These are phyloP conservation scores for Flaveria robusta DNA, from an alignment of 129 eudicot genomes.

Conservation along the genomic window DNA sequence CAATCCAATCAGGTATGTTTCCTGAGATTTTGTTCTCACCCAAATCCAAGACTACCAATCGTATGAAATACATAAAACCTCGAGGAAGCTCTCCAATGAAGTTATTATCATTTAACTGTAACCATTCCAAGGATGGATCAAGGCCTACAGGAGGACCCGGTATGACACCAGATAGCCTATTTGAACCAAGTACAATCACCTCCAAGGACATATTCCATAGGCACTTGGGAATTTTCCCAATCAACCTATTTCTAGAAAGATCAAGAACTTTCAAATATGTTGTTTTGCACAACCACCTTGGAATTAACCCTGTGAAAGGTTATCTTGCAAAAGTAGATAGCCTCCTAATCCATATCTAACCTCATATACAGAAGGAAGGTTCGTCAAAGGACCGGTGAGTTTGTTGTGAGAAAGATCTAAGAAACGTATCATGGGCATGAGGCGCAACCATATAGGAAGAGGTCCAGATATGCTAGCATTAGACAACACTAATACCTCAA, in stretches of 20 bases:
- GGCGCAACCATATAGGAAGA: conserved; percentile 11
- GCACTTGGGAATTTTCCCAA: conserved; percentile 39
- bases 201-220: neutral
- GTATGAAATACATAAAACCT: neutral
- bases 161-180: conserved; percentile 23
- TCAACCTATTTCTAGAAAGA: conserved; percentile 27
- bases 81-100: conserved; percentile 30
- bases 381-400: neutral
- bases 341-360: neutral
- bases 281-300: conserved; percentile 15
- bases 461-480: conserved; percentile 2
- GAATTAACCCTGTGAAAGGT: conserved; percentile 9
- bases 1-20: conserved; percentile 29
- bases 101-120: conserved; percentile 30
- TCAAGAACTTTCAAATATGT: conserved; percentile 11
- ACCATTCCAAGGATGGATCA: neutral
- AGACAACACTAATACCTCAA: neutral
- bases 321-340: neutral
- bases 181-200: conserved; percentile 14
- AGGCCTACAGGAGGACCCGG: conserved; percentile 11
- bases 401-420: conserved; percentile 15
- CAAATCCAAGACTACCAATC: conserved; percentile 16
- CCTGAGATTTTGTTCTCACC: conserved; percentile 28
- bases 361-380: neutral
- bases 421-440: neutral